These are phyloP conservation scores for Sugiyamaella grinbergsii DNA, from an alignment of 1,139 yeast species.

Conservation along the genomic window DNA sequence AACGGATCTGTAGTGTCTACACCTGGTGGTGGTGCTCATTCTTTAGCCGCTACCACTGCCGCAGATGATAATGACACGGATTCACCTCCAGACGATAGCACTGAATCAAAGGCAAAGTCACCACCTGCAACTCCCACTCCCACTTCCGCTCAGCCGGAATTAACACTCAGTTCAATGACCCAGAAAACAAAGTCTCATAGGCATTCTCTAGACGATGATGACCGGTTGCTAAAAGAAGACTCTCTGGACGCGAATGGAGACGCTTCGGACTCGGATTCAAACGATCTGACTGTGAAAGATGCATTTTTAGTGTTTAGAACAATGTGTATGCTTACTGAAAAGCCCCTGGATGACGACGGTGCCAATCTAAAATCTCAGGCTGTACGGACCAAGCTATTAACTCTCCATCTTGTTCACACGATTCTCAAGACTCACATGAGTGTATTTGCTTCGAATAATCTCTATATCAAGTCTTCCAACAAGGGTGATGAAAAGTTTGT, in stretches of 20 bases:
- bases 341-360: slow-evolving; percentile 67
- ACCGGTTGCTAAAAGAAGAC: slow-evolving; percentile 7
- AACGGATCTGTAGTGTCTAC: slow-evolving; percentile 8
- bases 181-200: slow-evolving; percentile 8
- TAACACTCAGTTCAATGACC: slow-evolving; percentile 22
- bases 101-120: not conserved
- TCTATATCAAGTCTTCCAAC: slow-evolving; percentile 59
- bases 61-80: too few species aligned
- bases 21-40: slow-evolving; percentile 5
- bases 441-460: slow-evolving; percentile 67
- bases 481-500: slow-evolving; percentile 67
- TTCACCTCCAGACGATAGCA: too few species aligned
- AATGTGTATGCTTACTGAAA: slow-evolving; percentile 89
- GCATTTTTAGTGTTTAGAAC: slow-evolving; percentile 92
- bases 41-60: not conserved
- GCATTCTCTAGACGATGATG: slow-evolving; percentile 17
- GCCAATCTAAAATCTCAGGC: slow-evolving; percentile 89
- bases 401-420: slow-evolving; percentile 85
- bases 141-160: slow-evolving; percentile 2
- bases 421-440: slow-evolving; percentile 84
- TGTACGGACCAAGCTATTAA: slow-evolving; percentile 84
- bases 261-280: slow-evolving; percentile 33
- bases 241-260: slow-evolving; percentile 5
- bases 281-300: slow-evolving; percentile 75
- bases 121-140: not conserved